A percentile compares a stretch with the other conserved stretches of the same genome.
These are phyloP conservation scores for Psidium guajava DNA, from an alignment of 345 rosid species.

Conservation along the genomic window DNA sequence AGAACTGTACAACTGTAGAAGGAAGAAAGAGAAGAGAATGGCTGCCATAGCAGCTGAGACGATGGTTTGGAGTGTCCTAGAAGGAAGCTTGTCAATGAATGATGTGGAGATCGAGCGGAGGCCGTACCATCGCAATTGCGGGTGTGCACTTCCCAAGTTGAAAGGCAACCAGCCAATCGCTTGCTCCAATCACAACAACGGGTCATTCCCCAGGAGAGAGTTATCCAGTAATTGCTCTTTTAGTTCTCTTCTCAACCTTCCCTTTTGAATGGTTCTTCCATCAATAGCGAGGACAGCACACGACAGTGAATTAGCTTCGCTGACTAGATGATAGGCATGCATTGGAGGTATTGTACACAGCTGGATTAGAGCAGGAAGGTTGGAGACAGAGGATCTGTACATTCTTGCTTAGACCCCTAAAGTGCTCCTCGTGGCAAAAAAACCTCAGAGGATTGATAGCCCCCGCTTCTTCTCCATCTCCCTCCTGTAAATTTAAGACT, in stretches of 20 bases:
- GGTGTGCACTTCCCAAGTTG: slow-evolving; percentile 7
- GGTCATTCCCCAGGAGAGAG: background rate
- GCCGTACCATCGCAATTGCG: slow-evolving; percentile 6
- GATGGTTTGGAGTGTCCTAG: background rate
- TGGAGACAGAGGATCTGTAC: background rate
- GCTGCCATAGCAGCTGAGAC: background rate
- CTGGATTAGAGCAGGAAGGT: background rate
- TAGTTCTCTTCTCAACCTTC: background rate
- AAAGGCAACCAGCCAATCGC: background rate
- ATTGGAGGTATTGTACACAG: background rate
- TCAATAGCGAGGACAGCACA: background rate
- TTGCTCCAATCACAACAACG: background rate
- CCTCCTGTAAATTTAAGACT: background rate
- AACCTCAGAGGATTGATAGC: background rate
- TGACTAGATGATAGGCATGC: background rate
- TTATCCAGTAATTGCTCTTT: background rate
- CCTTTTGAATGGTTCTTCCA: background rate
- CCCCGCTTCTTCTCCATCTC: background rate
- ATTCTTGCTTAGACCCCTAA: background rate
- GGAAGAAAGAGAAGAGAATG: background rate
- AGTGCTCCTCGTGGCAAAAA: background rate
- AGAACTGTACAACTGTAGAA: background rate
- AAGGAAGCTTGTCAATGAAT: background rate
- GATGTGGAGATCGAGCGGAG: slow-evolving; percentile 3
- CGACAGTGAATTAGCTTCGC: background rate